Percentiles rank a stretch among this genome's conserved stretches.
phyloP scores from a whole-genome alignment of 2,329 filamentous ascomycete genomes.

The Sarocladium kiliense region DNA sequence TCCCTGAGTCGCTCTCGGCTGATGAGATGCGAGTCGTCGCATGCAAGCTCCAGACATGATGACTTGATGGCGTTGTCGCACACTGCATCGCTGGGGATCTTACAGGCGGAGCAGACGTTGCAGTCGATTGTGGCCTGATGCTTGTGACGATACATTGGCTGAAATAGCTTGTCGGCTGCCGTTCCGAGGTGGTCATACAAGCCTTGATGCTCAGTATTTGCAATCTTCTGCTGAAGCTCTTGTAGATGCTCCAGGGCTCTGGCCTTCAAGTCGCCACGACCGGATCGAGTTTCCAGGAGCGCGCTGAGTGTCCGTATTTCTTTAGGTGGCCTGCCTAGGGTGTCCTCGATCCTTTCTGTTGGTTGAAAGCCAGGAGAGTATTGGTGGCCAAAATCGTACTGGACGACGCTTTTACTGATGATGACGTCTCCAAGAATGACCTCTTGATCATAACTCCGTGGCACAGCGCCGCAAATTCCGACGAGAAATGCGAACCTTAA shows the following conservation, averaged over 20 bases:
- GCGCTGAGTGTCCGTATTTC: conserved; percentile 23
- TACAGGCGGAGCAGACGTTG: not conserved
- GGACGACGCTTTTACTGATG: conserved; percentile 17
- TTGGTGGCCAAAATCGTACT: conserved; percentile 17
- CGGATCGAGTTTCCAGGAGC: conserved; percentile 12
- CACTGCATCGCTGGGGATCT: not conserved
- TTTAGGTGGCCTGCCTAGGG: conserved; percentile 19
- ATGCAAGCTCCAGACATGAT: not conserved
- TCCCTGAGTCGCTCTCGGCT: not conserved
- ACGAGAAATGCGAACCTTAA: conserved; percentile 27
- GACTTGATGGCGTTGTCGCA: not conserved
- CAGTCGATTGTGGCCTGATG: too few species aligned
- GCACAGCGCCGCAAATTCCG: conserved; percentile 30
- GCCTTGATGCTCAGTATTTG: not conserved
- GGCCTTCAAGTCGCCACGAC: not conserved
- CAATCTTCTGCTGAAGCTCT: not conserved
- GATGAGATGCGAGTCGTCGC: not conserved
- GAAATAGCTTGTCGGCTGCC: not conserved
- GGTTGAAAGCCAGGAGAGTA: conserved; percentile 18
- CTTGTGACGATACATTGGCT: not conserved
- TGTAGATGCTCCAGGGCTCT: not conserved
- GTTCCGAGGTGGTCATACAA: not conserved
- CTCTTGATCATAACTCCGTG: conserved; percentile 12
- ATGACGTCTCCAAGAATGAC: conserved; percentile 21
- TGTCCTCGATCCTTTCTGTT: conserved; percentile 21